Percentiles rank a stretch among this genome's conserved stretches.
phyloP scores from a whole-genome alignment of 441 rosid species.

The Pelargonium citronellum region DNA sequence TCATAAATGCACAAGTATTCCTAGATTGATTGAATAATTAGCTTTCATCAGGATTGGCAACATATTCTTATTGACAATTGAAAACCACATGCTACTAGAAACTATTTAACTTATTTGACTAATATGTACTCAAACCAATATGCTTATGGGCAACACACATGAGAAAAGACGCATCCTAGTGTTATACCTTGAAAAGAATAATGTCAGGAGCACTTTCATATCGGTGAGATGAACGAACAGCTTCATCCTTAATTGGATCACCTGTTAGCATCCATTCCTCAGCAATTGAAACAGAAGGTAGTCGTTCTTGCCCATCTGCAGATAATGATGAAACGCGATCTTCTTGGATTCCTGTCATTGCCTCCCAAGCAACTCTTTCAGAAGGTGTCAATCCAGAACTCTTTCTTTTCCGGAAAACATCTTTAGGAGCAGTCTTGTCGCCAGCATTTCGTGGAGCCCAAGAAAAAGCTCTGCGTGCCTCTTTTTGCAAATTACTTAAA shows the following conservation, averaged over 20 bases:
- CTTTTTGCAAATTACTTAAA: constrained; percentile 88
- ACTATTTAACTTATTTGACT: neutral
- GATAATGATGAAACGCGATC: constrained; percentile 56
- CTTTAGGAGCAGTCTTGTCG: constrained; percentile 70
- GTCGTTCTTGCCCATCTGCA: constrained; percentile 77
- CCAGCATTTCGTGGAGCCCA: constrained; percentile 91
- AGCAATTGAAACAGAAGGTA: constrained; percentile 79
- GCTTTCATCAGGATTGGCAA: neutral
- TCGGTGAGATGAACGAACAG: constrained; percentile 77
- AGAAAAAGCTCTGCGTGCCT: constrained; percentile 97
- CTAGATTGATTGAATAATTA: neutral
- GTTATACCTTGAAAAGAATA: constrained; percentile 78
- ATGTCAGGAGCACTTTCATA: constrained; percentile 95
- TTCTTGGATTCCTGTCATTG: constrained; percentile 93
- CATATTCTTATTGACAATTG: neutral
- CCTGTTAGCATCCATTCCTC: constrained; percentile 98
- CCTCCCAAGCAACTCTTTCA: constrained; percentile 93
- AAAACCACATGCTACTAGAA: neutral
- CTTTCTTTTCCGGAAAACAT: constrained; percentile 79
- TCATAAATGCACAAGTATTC: neutral
- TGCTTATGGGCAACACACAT: neutral
- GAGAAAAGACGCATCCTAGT: neutral
- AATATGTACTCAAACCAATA: neutral
- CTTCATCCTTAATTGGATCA: constrained; percentile 67
- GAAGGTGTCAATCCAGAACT: constrained; percentile 76